Evolutionary conservation across 495 filamentous ascomycete genomes (phyloP), one percentile per base, ranked within the genome.

Genomic region (Podospora tetraspora): DNA sequence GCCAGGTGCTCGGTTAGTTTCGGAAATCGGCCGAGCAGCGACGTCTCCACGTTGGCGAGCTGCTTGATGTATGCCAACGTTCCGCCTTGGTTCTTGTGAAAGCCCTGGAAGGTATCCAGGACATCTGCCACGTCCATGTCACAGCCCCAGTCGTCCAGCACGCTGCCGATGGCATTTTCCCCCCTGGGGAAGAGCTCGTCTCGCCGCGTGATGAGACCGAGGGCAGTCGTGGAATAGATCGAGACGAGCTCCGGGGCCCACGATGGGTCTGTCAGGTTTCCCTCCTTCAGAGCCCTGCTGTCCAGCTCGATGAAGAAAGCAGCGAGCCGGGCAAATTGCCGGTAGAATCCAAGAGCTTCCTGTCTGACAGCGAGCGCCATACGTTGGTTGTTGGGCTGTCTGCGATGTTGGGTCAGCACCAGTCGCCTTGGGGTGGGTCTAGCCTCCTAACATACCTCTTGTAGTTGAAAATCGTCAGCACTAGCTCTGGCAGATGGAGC

Each of bases 1-100:
- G 69, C 76, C 16, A 87, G 68, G 29, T 75, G 73, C 22, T 85
- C 83, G 56, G 80, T 76, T 22, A 82, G 68, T 68, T 76, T 80
- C 5, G 84, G 82, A 57, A 71, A 80, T 23, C 73, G 76, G 1
- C 75, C 66, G 27, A 84, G 70, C 11, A 77, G 73, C 27, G 67
- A 68, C 10, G 74, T 65, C 43, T 80, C 74, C 11, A 71, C 60
- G 57, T 75, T 70, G 8, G 79, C 77, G 24, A 85, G 73, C 16
- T 70, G 52, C 22, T 63, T 66, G 58, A 75, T 5, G 16, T 70
- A 57, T 6, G 62, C 25, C n/a, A 76, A 34, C 7, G 71, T 57
- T 12, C 71, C 68, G 27, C 66, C 69, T 4, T 52, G 64, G 27
- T 58, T 62, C 2, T 62, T 64, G 56, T 69, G 66, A 37, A 64